A percentile compares a stretch with the other conserved stretches of the same genome.
Conservation (phyloP, 768 basidiomycete species). For the Pleurotus djamor region DNA sequence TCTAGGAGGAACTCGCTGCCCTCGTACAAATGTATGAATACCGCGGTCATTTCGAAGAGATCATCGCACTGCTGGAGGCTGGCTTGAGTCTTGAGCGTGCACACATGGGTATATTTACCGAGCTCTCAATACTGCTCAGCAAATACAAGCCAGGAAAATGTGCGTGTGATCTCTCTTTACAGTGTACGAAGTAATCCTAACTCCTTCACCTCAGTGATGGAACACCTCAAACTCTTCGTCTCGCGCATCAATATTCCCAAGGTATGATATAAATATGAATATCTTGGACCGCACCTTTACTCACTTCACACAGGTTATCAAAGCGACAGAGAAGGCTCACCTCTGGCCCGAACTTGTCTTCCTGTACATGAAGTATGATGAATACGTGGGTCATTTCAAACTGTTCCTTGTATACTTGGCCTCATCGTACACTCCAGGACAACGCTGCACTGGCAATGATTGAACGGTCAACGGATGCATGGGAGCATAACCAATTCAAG, state of each 20-base stretch:
- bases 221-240: slow-evolving; percentile 95
- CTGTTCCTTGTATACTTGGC: not conserved
- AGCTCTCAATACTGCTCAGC: slow-evolving; percentile 87
- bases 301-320: slow-evolving; percentile 66
- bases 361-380: slow-evolving; percentile 98
- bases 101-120: slow-evolving; percentile 99
- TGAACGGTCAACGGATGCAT: slow-evolving; percentile 95
- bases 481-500: slow-evolving; percentile 99
- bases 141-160: slow-evolving; percentile 94
- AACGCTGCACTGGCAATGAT: slow-evolving; percentile 99
- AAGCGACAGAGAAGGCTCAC: slow-evolving; percentile 93
- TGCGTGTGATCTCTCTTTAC: slow-evolving; percentile 32
- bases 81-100: slow-evolving; percentile 96
- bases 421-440: slow-evolving; percentile 48
- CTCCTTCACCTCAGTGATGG: slow-evolving; percentile 73
- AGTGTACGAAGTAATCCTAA: not conserved
- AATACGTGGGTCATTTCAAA: slow-evolving; percentile 57
- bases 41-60: slow-evolving; percentile 92
- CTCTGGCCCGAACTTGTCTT: slow-evolving; percentile 99
- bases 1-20: slow-evolving; percentile 73
- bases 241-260: slow-evolving; percentile 98
- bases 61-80: slow-evolving; percentile 88
- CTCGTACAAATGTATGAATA: slow-evolving; percentile 85
- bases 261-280: slow-evolving; percentile 27
- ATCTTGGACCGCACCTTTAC: not conserved